phyloP scores from a whole-genome alignment of 129 eudicot genomes.

The Helichrysum umbraculigerum region DNA sequence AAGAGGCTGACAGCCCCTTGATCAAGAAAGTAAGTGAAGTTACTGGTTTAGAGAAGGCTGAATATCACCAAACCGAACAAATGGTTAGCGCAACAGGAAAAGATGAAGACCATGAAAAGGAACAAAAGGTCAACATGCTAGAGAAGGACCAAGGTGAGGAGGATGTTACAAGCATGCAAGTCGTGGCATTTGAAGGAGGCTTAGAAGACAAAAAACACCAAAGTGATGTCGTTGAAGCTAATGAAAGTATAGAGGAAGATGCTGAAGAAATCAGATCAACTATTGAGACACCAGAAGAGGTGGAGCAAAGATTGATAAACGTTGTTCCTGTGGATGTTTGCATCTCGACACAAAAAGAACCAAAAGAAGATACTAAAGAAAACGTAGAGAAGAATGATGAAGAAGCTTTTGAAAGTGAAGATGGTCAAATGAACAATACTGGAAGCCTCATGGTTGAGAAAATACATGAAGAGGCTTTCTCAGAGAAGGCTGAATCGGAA shows the following conservation, averaged over 20 bases:
- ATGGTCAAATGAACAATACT: constrained; percentile 14
- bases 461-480: constrained; percentile 5
- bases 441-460: neutral
- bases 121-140: neutral
- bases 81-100: too few relatives aligned
- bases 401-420: constrained; percentile 14
- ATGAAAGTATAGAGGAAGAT: constrained; percentile 22
- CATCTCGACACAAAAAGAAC: constrained; percentile 17
- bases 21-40: constrained; percentile 15
- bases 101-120: neutral
- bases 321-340: constrained; percentile 1
- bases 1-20: constrained; percentile 3
- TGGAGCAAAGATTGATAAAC: neutral
- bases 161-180: too few relatives aligned
- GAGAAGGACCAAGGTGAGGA: neutral
- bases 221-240: constrained; percentile 2
- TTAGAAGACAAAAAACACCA: neutral
- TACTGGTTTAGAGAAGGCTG: constrained; percentile 9
- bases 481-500: constrained; percentile 8
- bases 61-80: neutral
- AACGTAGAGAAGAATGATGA: constrained; percentile 2
- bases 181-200: too few relatives aligned
- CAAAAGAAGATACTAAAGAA: neutral
- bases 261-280: neutral
- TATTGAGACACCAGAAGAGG: neutral